Evolutionary conservation across 2,329 filamentous ascomycete genomes (phyloP).

Genomic region (Aspergillus flavus): DNA sequence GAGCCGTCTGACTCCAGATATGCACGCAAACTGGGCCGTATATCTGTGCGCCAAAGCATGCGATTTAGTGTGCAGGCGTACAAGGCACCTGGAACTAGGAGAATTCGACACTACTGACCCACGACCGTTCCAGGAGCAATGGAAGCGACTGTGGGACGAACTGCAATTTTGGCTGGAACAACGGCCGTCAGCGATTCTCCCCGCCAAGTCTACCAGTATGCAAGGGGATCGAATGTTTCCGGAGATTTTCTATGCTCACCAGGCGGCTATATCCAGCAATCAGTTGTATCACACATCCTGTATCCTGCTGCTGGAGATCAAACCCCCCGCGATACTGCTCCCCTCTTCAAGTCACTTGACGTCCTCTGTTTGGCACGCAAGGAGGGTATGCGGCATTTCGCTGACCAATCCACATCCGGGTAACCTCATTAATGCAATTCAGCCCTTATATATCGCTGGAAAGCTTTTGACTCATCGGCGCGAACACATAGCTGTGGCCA

Average conservation of each 20-base stretch:
- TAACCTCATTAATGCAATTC: conserved; percentile 59
- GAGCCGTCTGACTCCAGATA: conserved; percentile 45
- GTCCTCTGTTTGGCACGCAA: conserved; percentile 58
- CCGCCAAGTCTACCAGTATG: conserved; percentile 48
- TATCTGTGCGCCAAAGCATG: conserved; percentile 57
- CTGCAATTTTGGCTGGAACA: conserved; percentile 52
- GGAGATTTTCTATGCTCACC: conserved; percentile 55
- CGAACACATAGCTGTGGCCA: conserved; percentile 41
- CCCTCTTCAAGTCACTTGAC: conserved; percentile 25
- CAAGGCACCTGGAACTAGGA: conserved; percentile 50
- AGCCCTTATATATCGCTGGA: conserved; percentile 59
- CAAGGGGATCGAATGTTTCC: conserved; percentile 48
- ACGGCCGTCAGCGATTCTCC: conserved; percentile 50
- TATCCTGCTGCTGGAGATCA: conserved; percentile 52
- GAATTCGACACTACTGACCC: conserved; percentile 45
- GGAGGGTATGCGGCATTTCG: conserved; percentile 58
- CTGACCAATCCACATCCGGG: conserved; percentile 57
- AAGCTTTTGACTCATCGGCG: conserved; percentile 54
- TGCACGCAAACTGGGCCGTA: conserved; percentile 62
- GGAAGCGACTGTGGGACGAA: conserved; percentile 53
- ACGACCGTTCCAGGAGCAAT: conserved; percentile 45
- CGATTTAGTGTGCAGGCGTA: conserved; percentile 53
- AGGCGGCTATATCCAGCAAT: conserved; percentile 58
- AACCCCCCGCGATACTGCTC: conserved; percentile 34
- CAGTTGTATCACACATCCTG: conserved; percentile 59